These are phyloP conservation scores for Wickerhamiella spandovensis DNA, from an alignment of 805 yeast species.

Conservation along the genomic window DNA sequence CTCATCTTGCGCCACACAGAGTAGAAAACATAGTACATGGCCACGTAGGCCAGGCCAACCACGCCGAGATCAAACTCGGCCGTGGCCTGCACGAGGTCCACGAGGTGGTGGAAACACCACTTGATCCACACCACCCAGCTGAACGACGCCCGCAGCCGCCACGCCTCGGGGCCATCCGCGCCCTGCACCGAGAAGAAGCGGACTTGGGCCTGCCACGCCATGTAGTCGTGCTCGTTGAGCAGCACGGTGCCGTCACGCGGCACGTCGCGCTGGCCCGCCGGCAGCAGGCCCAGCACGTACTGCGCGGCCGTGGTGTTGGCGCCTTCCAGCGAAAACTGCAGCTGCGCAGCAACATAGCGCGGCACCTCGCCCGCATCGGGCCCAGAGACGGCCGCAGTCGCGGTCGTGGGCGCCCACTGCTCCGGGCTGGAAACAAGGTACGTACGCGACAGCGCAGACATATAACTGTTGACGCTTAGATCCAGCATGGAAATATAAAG, in stretches of 20 bases:
- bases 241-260: slow-evolving; percentile 28
- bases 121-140: slow-evolving; percentile 26
- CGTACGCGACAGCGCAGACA: slow-evolving; percentile 15
- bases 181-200: slow-evolving; percentile 20
- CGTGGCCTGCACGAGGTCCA: slow-evolving; percentile 39
- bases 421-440: slow-evolving; percentile 9
- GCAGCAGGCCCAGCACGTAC: slow-evolving; percentile 5
- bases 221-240: slow-evolving; percentile 17
- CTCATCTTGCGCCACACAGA: slow-evolving; percentile 67
- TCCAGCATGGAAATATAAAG: slow-evolving; percentile 56
- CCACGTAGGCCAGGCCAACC: slow-evolving; percentile 66
- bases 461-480: slow-evolving; percentile 21
- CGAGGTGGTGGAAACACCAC: slow-evolving; percentile 23
- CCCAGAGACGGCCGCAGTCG: not conserved
- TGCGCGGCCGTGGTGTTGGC: not conserved
- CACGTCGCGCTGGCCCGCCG: slow-evolving; percentile 9
- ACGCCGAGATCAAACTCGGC: slow-evolving; percentile 76
- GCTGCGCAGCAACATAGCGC: slow-evolving; percentile 16
- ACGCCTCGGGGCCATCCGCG: slow-evolving; percentile 26
- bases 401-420: slow-evolving; percentile 9
- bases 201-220: slow-evolving; percentile 20
- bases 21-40: slow-evolving; percentile 74
- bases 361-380: slow-evolving; percentile 2
- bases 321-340: slow-evolving; percentile 7
- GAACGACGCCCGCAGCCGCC: slow-evolving; percentile 29